phyloP scores from a whole-genome alignment of 2,329 filamentous ascomycete species.

The Leptographium wingfieldii region DNA sequence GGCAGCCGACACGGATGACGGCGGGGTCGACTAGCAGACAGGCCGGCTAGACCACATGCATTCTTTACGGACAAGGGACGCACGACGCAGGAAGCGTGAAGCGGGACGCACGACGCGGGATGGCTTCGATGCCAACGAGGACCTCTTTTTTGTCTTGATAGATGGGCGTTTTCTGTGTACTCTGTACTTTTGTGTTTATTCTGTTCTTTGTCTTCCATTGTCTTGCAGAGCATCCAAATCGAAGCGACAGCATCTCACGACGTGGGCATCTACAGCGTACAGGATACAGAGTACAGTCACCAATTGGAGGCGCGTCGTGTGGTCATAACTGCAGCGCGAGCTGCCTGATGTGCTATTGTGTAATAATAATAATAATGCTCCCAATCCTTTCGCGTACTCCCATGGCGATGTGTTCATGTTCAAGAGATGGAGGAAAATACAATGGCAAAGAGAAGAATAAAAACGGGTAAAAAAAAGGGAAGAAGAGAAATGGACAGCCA shows the following conservation, averaged over 20 bases:
- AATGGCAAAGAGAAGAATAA: neutral
- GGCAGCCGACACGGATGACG: conserved; percentile 1
- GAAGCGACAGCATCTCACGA: too few relatives aligned
- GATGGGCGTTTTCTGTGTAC: too few relatives aligned
- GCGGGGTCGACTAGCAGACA: neutral
- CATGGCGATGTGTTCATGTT: neutral
- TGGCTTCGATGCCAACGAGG: too few relatives aligned
- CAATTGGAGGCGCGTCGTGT: neutral
- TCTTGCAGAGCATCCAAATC: too few relatives aligned
- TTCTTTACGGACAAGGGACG: too few relatives aligned
- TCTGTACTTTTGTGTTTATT: neutral
- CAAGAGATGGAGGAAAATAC: neutral
- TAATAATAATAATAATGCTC: neutral
- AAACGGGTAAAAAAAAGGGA: neutral
- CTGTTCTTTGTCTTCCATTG: too few relatives aligned
- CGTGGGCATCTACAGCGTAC: too few relatives aligned
- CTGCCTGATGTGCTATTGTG: neutral
- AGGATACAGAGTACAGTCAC: too few relatives aligned
- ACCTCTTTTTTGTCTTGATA: too few relatives aligned
- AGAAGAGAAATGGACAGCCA: neutral
- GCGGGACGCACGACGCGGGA: too few relatives aligned
- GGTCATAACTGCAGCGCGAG: neutral
- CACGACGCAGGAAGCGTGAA: too few relatives aligned
- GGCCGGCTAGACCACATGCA: neutral
- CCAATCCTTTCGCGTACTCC: neutral